Conservation (phyloP, 805 yeast species). For the Yarrowia sp. region DNA sequence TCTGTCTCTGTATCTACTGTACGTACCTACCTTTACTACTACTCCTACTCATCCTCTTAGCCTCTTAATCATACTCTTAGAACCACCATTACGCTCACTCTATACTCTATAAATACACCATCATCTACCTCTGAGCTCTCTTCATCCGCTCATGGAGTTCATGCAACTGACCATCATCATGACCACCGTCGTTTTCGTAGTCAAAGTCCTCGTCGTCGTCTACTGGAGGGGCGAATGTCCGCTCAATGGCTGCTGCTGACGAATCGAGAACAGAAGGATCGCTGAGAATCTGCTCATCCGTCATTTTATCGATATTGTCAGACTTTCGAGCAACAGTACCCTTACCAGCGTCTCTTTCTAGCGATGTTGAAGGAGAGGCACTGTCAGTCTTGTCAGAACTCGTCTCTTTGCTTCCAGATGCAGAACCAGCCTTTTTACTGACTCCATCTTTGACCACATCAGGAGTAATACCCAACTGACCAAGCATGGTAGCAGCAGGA, state of each 20-base stretch:
- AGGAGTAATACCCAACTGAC: constrained; percentile 45
- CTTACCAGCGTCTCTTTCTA: too few species aligned
- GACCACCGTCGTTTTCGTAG: constrained; percentile 11
- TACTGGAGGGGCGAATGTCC: constrained; percentile 31
- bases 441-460: background rate
- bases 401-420: too few species aligned
- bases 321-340: background rate
- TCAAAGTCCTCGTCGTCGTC: constrained; percentile 33
- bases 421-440: too few species aligned
- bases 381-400: background rate
- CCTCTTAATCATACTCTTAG: too few species aligned
- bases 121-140: background rate
- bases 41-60: too few species aligned
- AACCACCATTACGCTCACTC: too few species aligned
- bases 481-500: constrained; percentile 52
- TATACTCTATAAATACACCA: background rate
- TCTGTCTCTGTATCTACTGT: too few species aligned
- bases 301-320: constrained; percentile 1
- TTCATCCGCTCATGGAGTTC: constrained; percentile 17
- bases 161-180: constrained; percentile 19
- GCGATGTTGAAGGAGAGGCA: background rate
- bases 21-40: too few species aligned
- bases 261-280: constrained; percentile 9
- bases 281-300: constrained; percentile 32
- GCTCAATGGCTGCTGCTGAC: constrained; percentile 23